Percentiles rank a stretch among this genome's conserved stretches.
Conservation (phyloP, 2,329 filamentous ascomycete genomes). For the Byssochlamys sp. region DNA sequence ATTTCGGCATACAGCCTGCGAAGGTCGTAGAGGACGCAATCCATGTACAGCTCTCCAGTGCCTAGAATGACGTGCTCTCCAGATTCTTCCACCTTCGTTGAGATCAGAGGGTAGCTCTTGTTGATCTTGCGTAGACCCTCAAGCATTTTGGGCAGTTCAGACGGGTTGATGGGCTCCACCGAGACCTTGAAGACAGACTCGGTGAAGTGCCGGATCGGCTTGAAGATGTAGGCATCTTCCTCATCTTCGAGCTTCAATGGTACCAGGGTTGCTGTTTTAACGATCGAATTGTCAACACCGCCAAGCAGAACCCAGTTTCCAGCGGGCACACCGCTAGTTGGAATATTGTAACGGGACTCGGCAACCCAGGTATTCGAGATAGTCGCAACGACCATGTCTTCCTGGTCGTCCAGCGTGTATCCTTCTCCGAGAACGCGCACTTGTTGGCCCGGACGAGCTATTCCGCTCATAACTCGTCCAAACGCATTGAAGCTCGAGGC, state of each 20-base stretch:
- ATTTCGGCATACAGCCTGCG: slow-evolving; percentile 92
- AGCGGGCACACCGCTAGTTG: slow-evolving; percentile 82
- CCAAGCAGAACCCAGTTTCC: slow-evolving; percentile 88
- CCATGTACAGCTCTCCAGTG: slow-evolving; percentile 98
- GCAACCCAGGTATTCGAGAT: slow-evolving; percentile 81
- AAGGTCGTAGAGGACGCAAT: slow-evolving; percentile 91
- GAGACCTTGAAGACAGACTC: slow-evolving; percentile 97
- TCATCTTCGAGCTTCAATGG: slow-evolving; percentile 69
- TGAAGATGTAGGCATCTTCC: slow-evolving; percentile 92
- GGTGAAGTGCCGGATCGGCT: slow-evolving; percentile 84
- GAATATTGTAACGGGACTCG: slow-evolving; percentile 85
- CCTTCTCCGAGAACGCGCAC: slow-evolving; percentile 89
- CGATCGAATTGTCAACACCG: slow-evolving; percentile 93
- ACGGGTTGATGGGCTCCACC: slow-evolving; percentile 95
- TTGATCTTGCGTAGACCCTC: slow-evolving; percentile 93
- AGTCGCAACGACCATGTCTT: slow-evolving; percentile 85
- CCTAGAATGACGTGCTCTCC: slow-evolving; percentile 92
- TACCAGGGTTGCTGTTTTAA: slow-evolving; percentile 90
- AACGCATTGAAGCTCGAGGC: slow-evolving; percentile 86
- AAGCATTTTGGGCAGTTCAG: slow-evolving; percentile 95
- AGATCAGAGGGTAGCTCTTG: slow-evolving; percentile 92
- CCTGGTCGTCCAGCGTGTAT: slow-evolving; percentile 92
- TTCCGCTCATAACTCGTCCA: slow-evolving; percentile 85
- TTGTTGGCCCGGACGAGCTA: slow-evolving; percentile 67
- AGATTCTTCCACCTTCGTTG: slow-evolving; percentile 94